Conservation (phyloP, 768 basidiomycete genomes). For the Hygrocybe punicea region DNA sequence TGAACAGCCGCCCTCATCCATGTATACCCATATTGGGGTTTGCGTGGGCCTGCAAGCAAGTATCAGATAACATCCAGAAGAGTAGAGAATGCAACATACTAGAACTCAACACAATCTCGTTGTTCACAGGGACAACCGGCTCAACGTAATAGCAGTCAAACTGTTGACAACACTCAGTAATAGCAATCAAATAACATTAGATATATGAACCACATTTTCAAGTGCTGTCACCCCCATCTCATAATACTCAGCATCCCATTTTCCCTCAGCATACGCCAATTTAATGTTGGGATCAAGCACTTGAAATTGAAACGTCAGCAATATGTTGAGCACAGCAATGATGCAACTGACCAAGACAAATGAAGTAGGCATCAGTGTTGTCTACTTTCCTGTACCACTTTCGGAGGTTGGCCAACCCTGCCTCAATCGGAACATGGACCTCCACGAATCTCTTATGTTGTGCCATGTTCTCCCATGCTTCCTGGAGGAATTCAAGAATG, state of each 20-base stretch:
- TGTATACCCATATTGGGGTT: not conserved
- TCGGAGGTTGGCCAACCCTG: conserved; percentile 7
- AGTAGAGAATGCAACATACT: not conserved
- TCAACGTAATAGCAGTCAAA: not conserved
- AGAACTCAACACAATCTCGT: too few relatives aligned
- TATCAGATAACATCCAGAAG: not conserved
- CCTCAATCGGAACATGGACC: conserved; percentile 4
- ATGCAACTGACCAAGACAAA: conserved; percentile 10
- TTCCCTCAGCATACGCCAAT: conserved; percentile 11
- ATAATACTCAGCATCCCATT: conserved; percentile 10
- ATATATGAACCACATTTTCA: not conserved
- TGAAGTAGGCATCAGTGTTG: conserved; percentile 13
- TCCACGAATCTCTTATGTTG: conserved; percentile 7
- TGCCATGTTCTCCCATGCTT: conserved; percentile 16
- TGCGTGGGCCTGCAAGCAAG: not conserved
- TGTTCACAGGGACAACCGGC: too few relatives aligned
- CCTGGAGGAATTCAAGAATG: conserved; percentile 15
- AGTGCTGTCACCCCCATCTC: not conserved
- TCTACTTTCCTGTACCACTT: conserved; percentile 9
- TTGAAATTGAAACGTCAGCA: not conserved
- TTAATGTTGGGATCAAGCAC: conserved; percentile 13
- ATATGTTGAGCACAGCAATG: not conserved
- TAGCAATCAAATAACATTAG: not conserved
- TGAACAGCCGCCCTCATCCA: conserved; percentile 15
- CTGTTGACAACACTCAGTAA: not conserved